Base-by-base conservation (phyloP, 2,329 filamentous ascomycete species). In the Scleromitrula shiraiana region DNA sequence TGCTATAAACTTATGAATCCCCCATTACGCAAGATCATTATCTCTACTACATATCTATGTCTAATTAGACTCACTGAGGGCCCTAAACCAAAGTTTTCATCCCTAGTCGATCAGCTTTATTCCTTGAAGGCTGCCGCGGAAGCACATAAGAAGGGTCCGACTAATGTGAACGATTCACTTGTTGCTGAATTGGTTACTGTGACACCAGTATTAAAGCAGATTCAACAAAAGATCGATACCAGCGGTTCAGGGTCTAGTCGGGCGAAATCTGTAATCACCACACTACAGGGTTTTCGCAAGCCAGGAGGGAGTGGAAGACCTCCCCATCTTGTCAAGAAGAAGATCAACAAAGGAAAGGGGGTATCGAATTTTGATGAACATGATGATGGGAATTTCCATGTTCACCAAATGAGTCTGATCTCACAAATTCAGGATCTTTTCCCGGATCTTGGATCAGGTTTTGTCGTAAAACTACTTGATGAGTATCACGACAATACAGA, bases 381-480 rank as follows among this genome's bases (percentile, higher is more conserved):
- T 33, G 45, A 29, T 4, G 41, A 50, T 27, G 44, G 33, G 2
- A 43, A 52, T 22, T 39, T 62, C 39, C 87, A 93, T 60, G 70
- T 91, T 19, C 88, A 95, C 65, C 82, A 75, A 35, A 84, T 94
- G 78, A 90, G 85, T 58, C 78, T 91, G 41, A 80, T 97, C 43
- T 85, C 85, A 0, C 88, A 94, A 64, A 76, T 98, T n/a, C 89
- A 95, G 62, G 91, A 98, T 62, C 72, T 97, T 0, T 96, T 97
- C 61, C 88, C 91, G 0, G 80, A 95, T 53, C 71, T 97, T 8
- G 89, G 90, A 5, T 83, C 86, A 4, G 86, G 77, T 0, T 97
- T 95, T 62, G 72, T 97, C 14, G 75, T 86, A 15, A 84, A 78
- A 58, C 74, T 95, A 8, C 73, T 96, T 20, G 85, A 91, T 58